Evolutionary conservation across 176 grass and related monocot genomes (phyloP).

Genomic region (Thalia dealbata): DNA sequence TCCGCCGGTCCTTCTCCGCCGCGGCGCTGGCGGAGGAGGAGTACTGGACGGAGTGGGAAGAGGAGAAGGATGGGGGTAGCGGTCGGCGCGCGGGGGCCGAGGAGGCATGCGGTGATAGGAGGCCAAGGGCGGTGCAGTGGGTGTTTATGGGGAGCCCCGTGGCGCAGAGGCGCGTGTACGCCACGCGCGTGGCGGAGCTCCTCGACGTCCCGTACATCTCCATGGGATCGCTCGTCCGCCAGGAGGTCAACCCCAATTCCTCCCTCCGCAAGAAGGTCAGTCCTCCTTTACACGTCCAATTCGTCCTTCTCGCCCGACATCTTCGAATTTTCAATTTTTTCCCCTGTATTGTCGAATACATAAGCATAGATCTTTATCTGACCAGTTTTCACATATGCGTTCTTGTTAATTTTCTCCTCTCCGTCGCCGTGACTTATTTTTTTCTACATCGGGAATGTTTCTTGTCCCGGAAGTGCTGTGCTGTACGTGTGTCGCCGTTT

Average conservation of each 20-base stretch:
- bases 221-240: constrained; percentile 72
- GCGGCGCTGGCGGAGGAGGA: constrained; percentile 35
- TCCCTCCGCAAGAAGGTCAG: constrained; percentile 65
- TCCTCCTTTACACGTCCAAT: neutral
- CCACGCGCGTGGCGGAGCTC: constrained; percentile 67
- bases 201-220: constrained; percentile 87
- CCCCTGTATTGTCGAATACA: neutral
- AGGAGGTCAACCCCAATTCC: constrained; percentile 60
- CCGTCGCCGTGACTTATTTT: neutral
- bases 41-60: constrained; percentile 68
- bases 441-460: neutral
- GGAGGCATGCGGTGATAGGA: constrained; percentile 19
- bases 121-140: constrained; percentile 52
- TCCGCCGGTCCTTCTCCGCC: constrained; percentile 30
- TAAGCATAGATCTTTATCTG: neutral
- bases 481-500: neutral
- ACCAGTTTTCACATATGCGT: neutral
- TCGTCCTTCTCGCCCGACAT: neutral
- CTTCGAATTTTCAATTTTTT: neutral
- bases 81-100: constrained; percentile 2
- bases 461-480: neutral
- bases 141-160: constrained; percentile 85
- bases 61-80: constrained; percentile 30
- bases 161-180: constrained; percentile 74
- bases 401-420: neutral